phyloP scores from a whole-genome alignment of 1,284 basidiomycete genomes.

The Heterobasidion parviporum region DNA sequence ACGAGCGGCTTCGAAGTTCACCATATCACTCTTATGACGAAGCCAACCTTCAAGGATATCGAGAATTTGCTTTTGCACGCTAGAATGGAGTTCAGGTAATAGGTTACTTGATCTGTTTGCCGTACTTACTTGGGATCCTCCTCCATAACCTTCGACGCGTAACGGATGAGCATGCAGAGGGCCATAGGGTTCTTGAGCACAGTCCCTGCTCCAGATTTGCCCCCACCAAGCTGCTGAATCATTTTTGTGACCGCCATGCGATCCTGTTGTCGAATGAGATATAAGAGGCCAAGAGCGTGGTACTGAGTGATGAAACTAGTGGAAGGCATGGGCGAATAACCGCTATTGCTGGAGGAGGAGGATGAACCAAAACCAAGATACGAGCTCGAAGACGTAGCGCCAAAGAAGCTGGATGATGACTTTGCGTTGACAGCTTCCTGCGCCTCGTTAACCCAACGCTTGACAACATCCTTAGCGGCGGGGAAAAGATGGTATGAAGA shows the following conservation, averaged over 20 bases:
- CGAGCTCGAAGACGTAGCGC: conserved; percentile 41
- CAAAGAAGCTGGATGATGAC: conserved; percentile 62
- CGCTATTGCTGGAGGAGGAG: conserved; percentile 36
- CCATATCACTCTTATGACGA: conserved; percentile 99
- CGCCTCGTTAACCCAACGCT: conserved; percentile 97
- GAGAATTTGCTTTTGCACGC: conserved; percentile 86
- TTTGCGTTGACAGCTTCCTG: conserved; percentile 95
- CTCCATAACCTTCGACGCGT: conserved; percentile 96
- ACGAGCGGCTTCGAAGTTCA: conserved; percentile 97
- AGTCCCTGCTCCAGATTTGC: conserved; percentile 75
- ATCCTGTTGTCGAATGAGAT: conserved; percentile 94
- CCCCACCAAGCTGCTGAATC: conserved; percentile 94
- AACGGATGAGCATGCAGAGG: conserved; percentile 98
- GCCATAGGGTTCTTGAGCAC: conserved; percentile 95
- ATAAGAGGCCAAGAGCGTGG: conserved; percentile 91
- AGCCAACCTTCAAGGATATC: conserved; percentile 94
- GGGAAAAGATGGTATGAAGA: conserved; percentile 97
- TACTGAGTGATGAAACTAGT: conserved; percentile 95
- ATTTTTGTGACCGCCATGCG: conserved; percentile 99
- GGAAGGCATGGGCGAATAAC: conserved; percentile 76
- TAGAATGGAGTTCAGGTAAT: conserved; percentile 22
- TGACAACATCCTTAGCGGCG: conserved; percentile 89
- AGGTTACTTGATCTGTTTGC: conserved; percentile 17
- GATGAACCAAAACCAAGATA: conserved; percentile 61
- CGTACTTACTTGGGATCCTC: conserved; percentile 85